phyloP scores from a whole-genome alignment of 148 eudicot genomes.

The Bassia scoparia region DNA sequence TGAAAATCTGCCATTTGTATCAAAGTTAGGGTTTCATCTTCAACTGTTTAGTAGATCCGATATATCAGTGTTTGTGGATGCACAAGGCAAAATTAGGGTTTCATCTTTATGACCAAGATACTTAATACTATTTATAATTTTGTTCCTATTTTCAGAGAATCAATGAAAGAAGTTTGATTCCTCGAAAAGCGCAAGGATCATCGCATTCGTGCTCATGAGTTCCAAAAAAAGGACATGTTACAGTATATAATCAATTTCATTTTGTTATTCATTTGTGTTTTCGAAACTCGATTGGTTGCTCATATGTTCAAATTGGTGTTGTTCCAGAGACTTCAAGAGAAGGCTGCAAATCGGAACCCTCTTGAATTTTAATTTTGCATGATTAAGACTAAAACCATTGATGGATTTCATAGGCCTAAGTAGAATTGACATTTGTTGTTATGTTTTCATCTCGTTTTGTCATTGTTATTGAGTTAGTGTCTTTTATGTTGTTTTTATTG shows the following conservation, averaged over 20 bases:
- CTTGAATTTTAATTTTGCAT: constrained; percentile 83
- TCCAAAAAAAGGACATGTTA: constrained; percentile 73
- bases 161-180: constrained; percentile 59
- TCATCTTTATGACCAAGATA: no score
- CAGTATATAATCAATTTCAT: constrained; percentile 29
- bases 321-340: constrained; percentile 69
- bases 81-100: no score
- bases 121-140: no score
- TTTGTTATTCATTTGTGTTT: neutral
- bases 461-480: neutral
- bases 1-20: no score
- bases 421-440: constrained; percentile 25
- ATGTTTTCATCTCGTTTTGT: neutral
- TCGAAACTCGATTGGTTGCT: constrained; percentile 1
- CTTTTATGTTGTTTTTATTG: constrained; percentile 11
- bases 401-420: constrained; percentile 75
- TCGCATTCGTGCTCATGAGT: constrained; percentile 64
- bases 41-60: no score
- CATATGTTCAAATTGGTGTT: neutral
- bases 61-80: no score
- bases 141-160: no score
- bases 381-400: constrained; percentile 54
- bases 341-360: constrained; percentile 76
- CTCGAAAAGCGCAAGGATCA: constrained; percentile 92
- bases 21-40: no score